Evolutionary conservation across 192 early-diverging fungal species (phyloP).

Genomic region (Geranomyces variabilis): DNA sequence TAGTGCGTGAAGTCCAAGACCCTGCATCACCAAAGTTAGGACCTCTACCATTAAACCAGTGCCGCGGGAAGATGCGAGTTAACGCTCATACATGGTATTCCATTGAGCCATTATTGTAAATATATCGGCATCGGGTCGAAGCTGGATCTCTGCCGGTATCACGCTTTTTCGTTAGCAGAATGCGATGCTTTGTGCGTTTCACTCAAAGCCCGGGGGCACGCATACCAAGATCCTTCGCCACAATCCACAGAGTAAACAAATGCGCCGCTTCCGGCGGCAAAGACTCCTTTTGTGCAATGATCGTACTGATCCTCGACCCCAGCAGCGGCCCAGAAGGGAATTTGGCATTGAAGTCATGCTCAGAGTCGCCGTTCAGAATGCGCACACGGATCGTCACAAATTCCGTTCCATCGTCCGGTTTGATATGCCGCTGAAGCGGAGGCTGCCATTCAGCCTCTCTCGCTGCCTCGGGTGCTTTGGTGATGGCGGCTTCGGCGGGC

Average conservation of each 20-base stretch:
- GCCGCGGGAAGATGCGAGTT: neutral
- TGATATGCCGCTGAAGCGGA: slow-evolving; percentile 51
- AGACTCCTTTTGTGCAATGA: slow-evolving; percentile 52
- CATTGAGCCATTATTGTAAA: slow-evolving; percentile 54
- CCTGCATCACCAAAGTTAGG: slow-evolving; percentile 21
- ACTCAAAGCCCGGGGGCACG: too few species aligned
- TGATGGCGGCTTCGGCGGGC: slow-evolving; percentile 20
- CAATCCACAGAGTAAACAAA: slow-evolving; percentile 62
- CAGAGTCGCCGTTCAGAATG: slow-evolving; percentile 54
- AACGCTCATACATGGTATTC: slow-evolving; percentile 39
- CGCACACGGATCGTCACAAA: slow-evolving; percentile 54
- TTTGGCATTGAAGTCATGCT: slow-evolving; percentile 54
- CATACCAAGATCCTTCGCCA: slow-evolving; percentile 58
- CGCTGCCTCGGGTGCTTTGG: slow-evolving; percentile 31
- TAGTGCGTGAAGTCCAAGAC: slow-evolving; percentile 63
- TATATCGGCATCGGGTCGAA: slow-evolving; percentile 52
- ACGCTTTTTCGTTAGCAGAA: too few species aligned
- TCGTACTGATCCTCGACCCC: slow-evolving; percentile 41
- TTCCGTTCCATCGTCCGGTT: slow-evolving; percentile 40
- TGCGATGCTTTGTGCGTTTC: too few species aligned
- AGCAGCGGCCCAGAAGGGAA: slow-evolving; percentile 39
- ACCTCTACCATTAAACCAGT: neutral
- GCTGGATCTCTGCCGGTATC: slow-evolving; percentile 50
- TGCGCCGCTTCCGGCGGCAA: slow-evolving; percentile 29
- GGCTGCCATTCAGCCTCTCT: slow-evolving; percentile 45